Base-by-base conservation (phyloP, 116 monocot species). In the Zostera marina region DNA sequence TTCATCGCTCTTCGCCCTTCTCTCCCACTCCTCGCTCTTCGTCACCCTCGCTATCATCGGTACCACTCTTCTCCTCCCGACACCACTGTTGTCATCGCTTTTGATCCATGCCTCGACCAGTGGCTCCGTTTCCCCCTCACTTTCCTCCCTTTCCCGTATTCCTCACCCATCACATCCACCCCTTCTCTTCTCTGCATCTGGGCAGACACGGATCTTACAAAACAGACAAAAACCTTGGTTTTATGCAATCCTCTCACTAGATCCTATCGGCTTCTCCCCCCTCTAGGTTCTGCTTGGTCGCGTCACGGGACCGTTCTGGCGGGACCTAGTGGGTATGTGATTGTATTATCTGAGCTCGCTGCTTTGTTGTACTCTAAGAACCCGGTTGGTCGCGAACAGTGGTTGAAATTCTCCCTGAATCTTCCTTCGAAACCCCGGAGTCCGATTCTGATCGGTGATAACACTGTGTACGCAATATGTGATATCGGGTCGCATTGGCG, bases 231-330 rank as follows among this genome's bases (percentile, higher is more conserved):
- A 54, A 80, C 85, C 11, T 61, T 85, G 9, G 63, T 82, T 25
- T 68, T 82, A 15, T 90, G 83, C 83, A 98, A 98, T 61, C 90
- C 90, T 8, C 61, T 98, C 8, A 70, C 81, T 8, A 57, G 74
- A 13, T 46, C 74, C 23, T 81, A 56, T 71, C 78, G 81, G 47
- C 44, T 81, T 58, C 71, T 90, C 1, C 88, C 83, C 5, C 85
- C 65, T 14, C 85, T 96, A 54, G 96, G 96, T 20, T 96, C 96
- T 53, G 96, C 96, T 7, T 96, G 96, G 89, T 85, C 89, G 5
- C 82, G 83, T 60, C 96, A 96, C 73, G 96, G 96, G 42, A 96
- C 89, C 56, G 89, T 96, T 40, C 79, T 88, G 26, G 79, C 81
- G 5, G 76, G 66, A 8, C 68, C 70, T 13, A 48, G 54, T 39